Percentiles rank a stretch among this genome's conserved stretches.
These are phyloP conservation scores for Ensete glaucum DNA, from an alignment of 176 grass and related monocot genomes.

Conservation along the genomic window DNA sequence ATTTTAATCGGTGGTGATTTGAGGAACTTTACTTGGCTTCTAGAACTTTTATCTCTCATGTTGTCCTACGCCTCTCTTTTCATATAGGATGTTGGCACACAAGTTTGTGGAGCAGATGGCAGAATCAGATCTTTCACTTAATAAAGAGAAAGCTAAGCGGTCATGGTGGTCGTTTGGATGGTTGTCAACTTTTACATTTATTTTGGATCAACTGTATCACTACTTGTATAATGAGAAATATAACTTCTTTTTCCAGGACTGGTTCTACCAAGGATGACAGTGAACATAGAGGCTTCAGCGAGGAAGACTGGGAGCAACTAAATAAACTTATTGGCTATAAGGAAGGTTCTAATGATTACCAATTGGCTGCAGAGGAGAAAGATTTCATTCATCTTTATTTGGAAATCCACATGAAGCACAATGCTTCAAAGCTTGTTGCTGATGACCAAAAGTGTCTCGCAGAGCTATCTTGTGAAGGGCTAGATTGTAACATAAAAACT, in stretches of 20 bases:
- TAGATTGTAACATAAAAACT: conserved; percentile 78
- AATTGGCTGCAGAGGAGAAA: conserved; percentile 62
- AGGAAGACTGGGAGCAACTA: conserved; percentile 88
- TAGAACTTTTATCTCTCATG: conserved; percentile 17
- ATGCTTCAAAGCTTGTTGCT: conserved; percentile 73
- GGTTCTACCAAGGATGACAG: conserved; percentile 58
- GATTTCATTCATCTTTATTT: conserved; percentile 76
- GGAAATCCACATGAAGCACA: conserved; percentile 91
- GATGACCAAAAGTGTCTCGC: conserved; percentile 61
- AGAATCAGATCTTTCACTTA: conserved; percentile 43
- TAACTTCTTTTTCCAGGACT: conserved; percentile 33
- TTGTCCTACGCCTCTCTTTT: conserved; percentile 32
- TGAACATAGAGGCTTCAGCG: conserved; percentile 67
- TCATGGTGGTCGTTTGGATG: conserved; percentile 98
- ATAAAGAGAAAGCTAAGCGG: conserved; percentile 50
- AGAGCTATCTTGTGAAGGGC: conserved; percentile 85
- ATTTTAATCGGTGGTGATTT: not conserved
- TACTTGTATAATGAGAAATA: conserved; percentile 3
- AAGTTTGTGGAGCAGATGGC: conserved; percentile 78
- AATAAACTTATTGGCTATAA: conserved; percentile 93
- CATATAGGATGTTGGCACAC: conserved; percentile 84
- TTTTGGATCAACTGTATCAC: conserved; percentile 8
- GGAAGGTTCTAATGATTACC: conserved; percentile 68
- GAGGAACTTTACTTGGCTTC: not conserved
- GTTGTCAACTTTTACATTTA: conserved; percentile 32